Evolutionary conservation across 306 rosid genomes (phyloP), one percentile per base, ranked within the genome.

Genomic region (Cucurbita pepo): DNA sequence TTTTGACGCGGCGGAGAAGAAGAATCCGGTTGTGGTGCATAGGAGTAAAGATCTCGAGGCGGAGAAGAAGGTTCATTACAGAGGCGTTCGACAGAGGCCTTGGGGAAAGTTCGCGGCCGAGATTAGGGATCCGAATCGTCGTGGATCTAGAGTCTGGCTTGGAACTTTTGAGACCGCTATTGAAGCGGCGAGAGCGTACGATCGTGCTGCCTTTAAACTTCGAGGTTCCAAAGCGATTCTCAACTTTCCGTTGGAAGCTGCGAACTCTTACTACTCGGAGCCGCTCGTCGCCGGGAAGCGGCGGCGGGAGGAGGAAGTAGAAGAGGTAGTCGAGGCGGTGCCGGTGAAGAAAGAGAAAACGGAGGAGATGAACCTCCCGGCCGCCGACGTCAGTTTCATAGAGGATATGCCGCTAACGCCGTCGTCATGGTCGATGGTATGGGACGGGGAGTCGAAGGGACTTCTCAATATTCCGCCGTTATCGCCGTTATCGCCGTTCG

Each of bases 41-140:
- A 59, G 37, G 70, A 50, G 25, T 34, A 34, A 43, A 8, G 69
- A 73, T 73, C 36, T 13, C 2, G 19, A 34, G 4, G 76, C 76
- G 50, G 79, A 13, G 54, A 62, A 37, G 55, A 56, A 11, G 52
- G 62, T 57, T 57, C 83, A 76, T 61, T 80, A 88, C 78, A 75
- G 95, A 81, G 95, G 95, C 0, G 95, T 88, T 25, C 85, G 95
- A 3, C 91, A 74, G 25, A 75, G 95, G 75, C 95, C 95, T 3
- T 88, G 95, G 95, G 95, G 95, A 0, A 88, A 88, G 30, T 88
- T 61, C 78, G 95, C 95, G 0, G 88, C 95, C 2, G 95, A 88
- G 81, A 88, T 88, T 54, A 84, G 91, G 3, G 95, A 88, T 45
- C 95, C 95, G 40, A 88, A 80, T 37, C 86, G 86, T 12, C 86